phyloP scores from a whole-genome alignment of 306 rosid species.

The Quercus engelmannii region DNA sequence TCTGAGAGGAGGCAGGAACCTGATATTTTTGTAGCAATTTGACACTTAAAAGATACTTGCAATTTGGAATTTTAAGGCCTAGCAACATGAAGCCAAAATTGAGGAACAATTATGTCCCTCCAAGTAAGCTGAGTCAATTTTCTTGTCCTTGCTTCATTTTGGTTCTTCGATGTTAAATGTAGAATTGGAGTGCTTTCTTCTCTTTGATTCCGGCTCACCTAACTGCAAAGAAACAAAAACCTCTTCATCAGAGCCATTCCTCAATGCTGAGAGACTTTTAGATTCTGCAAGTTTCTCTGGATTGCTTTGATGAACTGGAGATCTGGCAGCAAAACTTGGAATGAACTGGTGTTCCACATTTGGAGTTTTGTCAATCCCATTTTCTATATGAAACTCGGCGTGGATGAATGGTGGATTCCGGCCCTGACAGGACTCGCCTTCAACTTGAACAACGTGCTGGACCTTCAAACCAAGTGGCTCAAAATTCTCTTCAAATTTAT shows the following conservation, averaged over 20 bases:
- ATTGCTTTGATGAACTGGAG: slow-evolving; percentile 47
- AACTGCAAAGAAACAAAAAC: slow-evolving; percentile 63
- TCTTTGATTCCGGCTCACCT: slow-evolving; percentile 78
- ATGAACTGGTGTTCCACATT: slow-evolving; percentile 76
- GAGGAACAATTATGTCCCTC: slow-evolving; percentile 28
- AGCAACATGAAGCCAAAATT: slow-evolving; percentile 19
- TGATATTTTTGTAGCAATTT: slow-evolving; percentile 19
- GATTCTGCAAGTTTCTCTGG: slow-evolving; percentile 38
- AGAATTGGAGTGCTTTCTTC: slow-evolving; percentile 54
- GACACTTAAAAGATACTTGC: slow-evolving; percentile 19
- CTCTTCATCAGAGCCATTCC: slow-evolving; percentile 63
- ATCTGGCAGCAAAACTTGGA: slow-evolving; percentile 45
- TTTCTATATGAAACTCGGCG: slow-evolving; percentile 44
- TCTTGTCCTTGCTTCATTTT: slow-evolving; percentile 34
- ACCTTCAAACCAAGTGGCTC: slow-evolving; percentile 54
- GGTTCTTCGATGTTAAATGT: slow-evolving; percentile 38
- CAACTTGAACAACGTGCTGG: slow-evolving; percentile 45
- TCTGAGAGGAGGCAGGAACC: slow-evolving; percentile 31
- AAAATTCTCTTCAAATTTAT: slow-evolving; percentile 50
- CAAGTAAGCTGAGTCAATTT: slow-evolving; percentile 20
- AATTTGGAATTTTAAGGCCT: slow-evolving; percentile 20
- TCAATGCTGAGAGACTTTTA: slow-evolving; percentile 48
- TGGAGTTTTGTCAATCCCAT: slow-evolving; percentile 46
- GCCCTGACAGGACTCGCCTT: slow-evolving; percentile 44
- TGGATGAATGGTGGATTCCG: slow-evolving; percentile 36